Conservation (phyloP, 306 rosid genomes). For the Dryas octopetala region DNA sequence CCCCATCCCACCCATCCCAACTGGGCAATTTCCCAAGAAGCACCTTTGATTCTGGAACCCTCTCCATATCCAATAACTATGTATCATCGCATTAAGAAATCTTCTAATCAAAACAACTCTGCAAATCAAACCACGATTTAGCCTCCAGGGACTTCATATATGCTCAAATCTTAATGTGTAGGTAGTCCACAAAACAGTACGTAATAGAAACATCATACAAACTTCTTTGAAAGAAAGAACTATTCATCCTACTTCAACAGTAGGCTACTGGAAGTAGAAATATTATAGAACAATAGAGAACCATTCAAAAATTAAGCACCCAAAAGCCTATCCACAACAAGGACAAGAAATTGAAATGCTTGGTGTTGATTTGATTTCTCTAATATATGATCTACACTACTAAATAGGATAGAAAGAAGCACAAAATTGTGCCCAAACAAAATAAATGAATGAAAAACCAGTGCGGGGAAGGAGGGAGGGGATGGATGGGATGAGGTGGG, state of each 20-base stretch:
- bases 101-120: slow-evolving; percentile 38
- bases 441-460: background rate
- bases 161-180: slow-evolving; percentile 18
- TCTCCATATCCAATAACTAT: slow-evolving; percentile 58
- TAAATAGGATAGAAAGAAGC: background rate
- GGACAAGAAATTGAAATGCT: background rate
- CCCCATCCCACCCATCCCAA: no score
- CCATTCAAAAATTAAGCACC: background rate
- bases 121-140: slow-evolving; percentile 37
- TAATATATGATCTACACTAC: background rate
- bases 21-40: slow-evolving; percentile 49
- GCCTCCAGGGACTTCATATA: slow-evolving; percentile 21
- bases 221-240: background rate
- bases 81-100: slow-evolving; percentile 46
- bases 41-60: slow-evolving; percentile 67
- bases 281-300: background rate
- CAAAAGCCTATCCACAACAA: background rate
- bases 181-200: slow-evolving; percentile 4
- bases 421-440: background rate
- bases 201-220: background rate
- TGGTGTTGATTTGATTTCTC: background rate
- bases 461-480: no score
- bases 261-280: slow-evolving; percentile 8
- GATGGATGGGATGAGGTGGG: no score
- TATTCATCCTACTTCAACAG: slow-evolving; percentile 6